Evolutionary conservation across 805 yeast species (phyloP).

Genomic region (Saccharomycopsis fodiens): DNA sequence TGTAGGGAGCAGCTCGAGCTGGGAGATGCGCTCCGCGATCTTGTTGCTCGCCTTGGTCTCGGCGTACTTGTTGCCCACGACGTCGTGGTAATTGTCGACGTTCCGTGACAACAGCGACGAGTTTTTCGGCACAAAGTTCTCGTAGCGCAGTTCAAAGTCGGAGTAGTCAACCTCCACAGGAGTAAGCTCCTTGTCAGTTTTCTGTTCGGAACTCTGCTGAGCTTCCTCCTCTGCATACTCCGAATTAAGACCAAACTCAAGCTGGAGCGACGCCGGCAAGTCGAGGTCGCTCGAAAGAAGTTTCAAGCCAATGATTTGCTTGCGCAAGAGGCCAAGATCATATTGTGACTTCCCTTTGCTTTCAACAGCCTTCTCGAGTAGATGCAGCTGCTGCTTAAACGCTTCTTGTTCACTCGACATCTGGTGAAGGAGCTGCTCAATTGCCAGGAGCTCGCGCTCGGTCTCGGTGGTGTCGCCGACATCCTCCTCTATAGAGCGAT

Average conservation of each 20-base stretch:
- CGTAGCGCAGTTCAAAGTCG: conserved; percentile 17
- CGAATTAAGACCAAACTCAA: conserved; percentile 25
- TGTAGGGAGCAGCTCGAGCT: conserved; percentile 60
- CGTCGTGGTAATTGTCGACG: conserved; percentile 17
- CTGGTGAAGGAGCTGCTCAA: conserved; percentile 34
- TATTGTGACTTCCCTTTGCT: conserved; percentile 27
- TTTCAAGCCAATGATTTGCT: conserved; percentile 59
- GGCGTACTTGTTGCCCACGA: conserved; percentile 40
- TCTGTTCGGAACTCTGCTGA: neutral
- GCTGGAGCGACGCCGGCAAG: conserved; percentile 47
- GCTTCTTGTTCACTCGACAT: conserved; percentile 36
- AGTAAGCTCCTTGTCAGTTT: conserved; percentile 5
- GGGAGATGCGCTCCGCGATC: conserved; percentile 48
- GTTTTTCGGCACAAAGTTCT: conserved; percentile 14
- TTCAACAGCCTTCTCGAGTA: conserved; percentile 9
- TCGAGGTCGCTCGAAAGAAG: conserved; percentile 58
- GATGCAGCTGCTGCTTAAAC: conserved; percentile 26
- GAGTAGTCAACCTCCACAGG: conserved; percentile 24
- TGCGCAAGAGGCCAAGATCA: conserved; percentile 40
- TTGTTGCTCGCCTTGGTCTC: conserved; percentile 49
- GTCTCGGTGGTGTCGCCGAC: conserved; percentile 18
- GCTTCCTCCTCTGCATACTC: neutral
- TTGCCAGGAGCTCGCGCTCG: conserved; percentile 33
- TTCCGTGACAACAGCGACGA: conserved; percentile 7
- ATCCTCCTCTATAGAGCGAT: conserved; percentile 14